Conservation (phyloP, 2,329 filamentous ascomycete species). For the Fusarium chuoi region DNA sequence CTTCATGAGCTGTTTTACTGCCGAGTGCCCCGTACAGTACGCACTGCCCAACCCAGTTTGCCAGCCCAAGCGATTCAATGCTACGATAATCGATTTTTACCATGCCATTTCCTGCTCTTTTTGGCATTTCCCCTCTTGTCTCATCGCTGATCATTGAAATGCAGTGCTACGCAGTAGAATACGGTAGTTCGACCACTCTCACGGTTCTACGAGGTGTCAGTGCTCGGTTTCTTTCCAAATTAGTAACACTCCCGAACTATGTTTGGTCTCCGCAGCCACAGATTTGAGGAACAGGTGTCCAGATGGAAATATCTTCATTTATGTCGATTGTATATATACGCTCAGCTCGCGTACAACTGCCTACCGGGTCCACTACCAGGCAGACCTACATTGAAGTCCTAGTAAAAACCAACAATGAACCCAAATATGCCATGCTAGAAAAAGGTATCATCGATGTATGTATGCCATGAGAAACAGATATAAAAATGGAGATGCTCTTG, state of each 20-base stretch:
- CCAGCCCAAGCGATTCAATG: conserved; percentile 17
- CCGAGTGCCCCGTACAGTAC: conserved; percentile 31
- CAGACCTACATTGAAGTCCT: conserved; percentile 6
- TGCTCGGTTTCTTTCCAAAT: not conserved
- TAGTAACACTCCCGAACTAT: not conserved
- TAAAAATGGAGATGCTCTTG: conserved; percentile 36
- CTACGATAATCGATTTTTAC: conserved; percentile 14
- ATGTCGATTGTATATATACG: conserved; percentile 20
- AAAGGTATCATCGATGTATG: conserved; percentile 41
- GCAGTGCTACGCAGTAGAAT: not conserved
- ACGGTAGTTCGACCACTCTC: not conserved
- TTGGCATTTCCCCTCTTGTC: not conserved
- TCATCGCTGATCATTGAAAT: conserved; percentile 1
- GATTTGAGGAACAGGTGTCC: not conserved
- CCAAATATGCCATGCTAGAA: conserved; percentile 27
- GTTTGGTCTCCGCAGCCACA: not conserved
- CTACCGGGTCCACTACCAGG: conserved; percentile 1
- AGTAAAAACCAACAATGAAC: conserved; percentile 19
- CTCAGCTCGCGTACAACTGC: not conserved
- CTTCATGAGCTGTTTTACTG: conserved; percentile 30
- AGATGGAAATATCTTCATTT: conserved; percentile 21
- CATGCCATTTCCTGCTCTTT: conserved; percentile 17
- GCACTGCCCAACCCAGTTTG: conserved; percentile 18
- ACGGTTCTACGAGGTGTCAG: not conserved
- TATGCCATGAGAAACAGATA: conserved; percentile 33